Evolutionary conservation across 208 protist species (phyloP), one percentile per base, ranked within the genome.

Genomic region (Angomonas desouzai): DNA sequence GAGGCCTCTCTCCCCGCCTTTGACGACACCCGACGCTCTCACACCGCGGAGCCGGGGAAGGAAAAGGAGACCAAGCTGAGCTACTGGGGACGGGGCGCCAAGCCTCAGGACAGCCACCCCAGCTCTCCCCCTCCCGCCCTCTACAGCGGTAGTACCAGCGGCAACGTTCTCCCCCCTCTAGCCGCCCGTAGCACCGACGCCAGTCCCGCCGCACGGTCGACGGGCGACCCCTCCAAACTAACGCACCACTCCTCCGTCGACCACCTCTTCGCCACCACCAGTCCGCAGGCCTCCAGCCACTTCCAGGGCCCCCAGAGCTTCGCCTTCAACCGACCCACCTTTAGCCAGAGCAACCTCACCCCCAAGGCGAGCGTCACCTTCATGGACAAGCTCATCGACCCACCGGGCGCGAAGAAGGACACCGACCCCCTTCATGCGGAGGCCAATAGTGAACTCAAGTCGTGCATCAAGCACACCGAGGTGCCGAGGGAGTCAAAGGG

Each of bases 361-460:
- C 45, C 10, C 6, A 51, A 51, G 20, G 45, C 45, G 45, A 51
- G 45, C n/a, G 45, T 51, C 18, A 51, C 45, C 45, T 51, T 51
- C n/a, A 51, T 51, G 45, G 45, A 51, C 6, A 51, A 51, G 10
- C 45, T 51, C 18, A 16, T 51, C 9, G 45, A 51, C 9, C 6
- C 6, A 6, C 36, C 36, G 6, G 13, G 13, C 13, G 45, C 9
- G 45, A 23, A 51, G 45, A 3, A 51, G 20, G 10, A 16, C 6
- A 9, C 18, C 18, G 45, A 13, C 45, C 45, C 18, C 20, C 45
- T 23, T 51, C 45, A 51, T 23, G 9, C 45, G 18, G 10, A 51
- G 45, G 18, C 9, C 6, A 22, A 4, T 38, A 29, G 18, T 11
- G 56, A 48, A 7, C 56, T 40, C 22, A 30, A 47, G 51, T 30